Base-by-base conservation (phyloP, 179 eudicot genomes). In the Carnegiea gigantea region DNA sequence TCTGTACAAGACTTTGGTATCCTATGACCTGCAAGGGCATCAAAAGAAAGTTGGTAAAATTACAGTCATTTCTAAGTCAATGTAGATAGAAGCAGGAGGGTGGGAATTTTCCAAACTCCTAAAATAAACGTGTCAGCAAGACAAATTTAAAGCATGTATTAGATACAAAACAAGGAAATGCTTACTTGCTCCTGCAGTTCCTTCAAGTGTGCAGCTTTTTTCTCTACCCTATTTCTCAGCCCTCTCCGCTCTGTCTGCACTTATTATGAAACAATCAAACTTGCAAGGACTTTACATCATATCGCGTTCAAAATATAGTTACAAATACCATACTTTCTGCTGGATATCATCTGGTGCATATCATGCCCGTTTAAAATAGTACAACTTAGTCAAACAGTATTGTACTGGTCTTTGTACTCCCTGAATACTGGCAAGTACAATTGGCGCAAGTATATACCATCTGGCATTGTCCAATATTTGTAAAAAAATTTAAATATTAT, bases 141-240 rank as follows among this genome's bases (percentile, higher is more conserved):
- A 78, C 5, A 43, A 70, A 57, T 23, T 75, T 24, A 72, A 70
- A 24, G 28, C 23, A 18, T 57, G 78, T 21, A 48, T n/a, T 9
- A 67, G 64, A 26, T 75, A 75, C 59, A 75, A 54, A 51, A 80
- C 54, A 26, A 70, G 46, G 44, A n/a, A 48, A 75, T 77, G 72
- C 77, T 85, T 89, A 95, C 98, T 84, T 95, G 98, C 76, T 95
- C 98, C 84, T 95, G 92, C 77, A 95, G 84, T 82, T 95, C 98
- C 86, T 87, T 88, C 88, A 93, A 84, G 85, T 95, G 93, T n/a
- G 93, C 93, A 76, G 95, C 85, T 80, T 91, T 95, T 86, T 92
- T 93, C 33, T 89, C 97, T 57, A 95, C 85, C 80, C 89, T 88
- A 81, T 77, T 89, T 86, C 87, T 89, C 81, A 95, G 80, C 77